Base-by-base conservation (phyloP, 805 yeast species). In the Cephaloascus albidus region DNA sequence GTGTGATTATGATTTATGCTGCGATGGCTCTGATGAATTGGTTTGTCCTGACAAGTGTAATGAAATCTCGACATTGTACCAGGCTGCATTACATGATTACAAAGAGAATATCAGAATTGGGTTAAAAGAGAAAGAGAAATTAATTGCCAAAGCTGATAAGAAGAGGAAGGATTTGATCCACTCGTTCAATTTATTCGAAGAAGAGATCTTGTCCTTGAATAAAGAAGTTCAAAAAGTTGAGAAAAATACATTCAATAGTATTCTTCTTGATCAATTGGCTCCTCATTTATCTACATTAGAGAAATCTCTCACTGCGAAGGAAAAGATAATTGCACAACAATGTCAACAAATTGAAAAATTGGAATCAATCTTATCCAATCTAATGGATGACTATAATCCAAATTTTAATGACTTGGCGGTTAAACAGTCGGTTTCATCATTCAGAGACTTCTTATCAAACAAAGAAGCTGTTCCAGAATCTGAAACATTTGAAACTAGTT, bases 11-110 rank as follows among this genome's bases (percentile, higher is more conserved):
- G 83, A 79, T 16, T 39, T 69, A 10, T 93, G 98, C 58, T 93
- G 98, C 60, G 98, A 93, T 60, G 97, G 98, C 6, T 73, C 87
- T 1, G 98, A 93, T 59, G 98, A 93, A 56, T 56, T 61, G 39
- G 37, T 38, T 3, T 68, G 66, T 1, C 38, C 50, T 2, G 55
- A 57, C 3, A n/a, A 48, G 20, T 87, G 95, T 54, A 52, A 50
- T 1, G 70, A 72, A 42, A 72, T 83, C 40, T 63, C 66, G 18
- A 51, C 50, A 1, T 70, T 62, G 38, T 68, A 66, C 44, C 46
- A 30, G 10, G 8, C 18, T 18, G 6, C 8, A 6, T n/a, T 6
- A 8, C 6, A 31, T 5, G 8, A n/a, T 31, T n/a, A n/a, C 33
- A 31, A 16, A 6, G 18, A 6, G 10, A 16, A 31, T 10, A n/a